A percentile compares a stretch with the other conserved stretches of the same genome.
Conservation (phyloP, 2,329 filamentous ascomycete species). For the Alternaria atra region DNA sequence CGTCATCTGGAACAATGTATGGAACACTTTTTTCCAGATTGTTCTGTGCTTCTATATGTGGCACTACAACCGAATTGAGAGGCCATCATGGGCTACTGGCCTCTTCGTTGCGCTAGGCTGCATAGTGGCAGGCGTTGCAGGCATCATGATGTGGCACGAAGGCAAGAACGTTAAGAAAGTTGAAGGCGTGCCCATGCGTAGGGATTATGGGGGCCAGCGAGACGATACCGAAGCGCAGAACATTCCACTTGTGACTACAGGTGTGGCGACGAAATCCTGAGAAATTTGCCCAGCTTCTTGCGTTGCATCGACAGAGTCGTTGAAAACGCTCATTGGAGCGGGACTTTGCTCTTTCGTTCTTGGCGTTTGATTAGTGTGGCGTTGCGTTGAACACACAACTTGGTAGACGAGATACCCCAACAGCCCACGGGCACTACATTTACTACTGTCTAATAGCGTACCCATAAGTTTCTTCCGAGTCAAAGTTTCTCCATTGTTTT, state of each 20-base stretch:
- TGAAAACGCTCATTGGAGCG: conserved; percentile 2
- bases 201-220: conserved; percentile 28
- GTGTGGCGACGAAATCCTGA: conserved; percentile 34
- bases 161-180: conserved; percentile 61
- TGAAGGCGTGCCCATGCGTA: conserved; percentile 47
- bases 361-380: conserved; percentile 15
- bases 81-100: conserved; percentile 83
- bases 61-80: conserved; percentile 74
- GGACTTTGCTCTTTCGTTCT: conserved; percentile 12
- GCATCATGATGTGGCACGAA: conserved; percentile 75
- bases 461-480: background rate
- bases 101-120: conserved; percentile 80
- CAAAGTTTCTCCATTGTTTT: background rate
- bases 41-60: conserved; percentile 84
- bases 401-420: background rate
- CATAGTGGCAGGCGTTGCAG: conserved; percentile 72
- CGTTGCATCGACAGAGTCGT: background rate
- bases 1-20: conserved; percentile 79
- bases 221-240: conserved; percentile 36
- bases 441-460: background rate
- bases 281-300: conserved; percentile 26
- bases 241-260: conserved; percentile 30
- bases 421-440: background rate
- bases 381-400: background rate
- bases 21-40: conserved; percentile 80